A percentile compares a stretch with the other conserved stretches of the same genome.
Evolutionary conservation across 164 flowering plant genomes (phyloP).

Genomic region (Kalanchoe fedtschenkoi): DNA sequence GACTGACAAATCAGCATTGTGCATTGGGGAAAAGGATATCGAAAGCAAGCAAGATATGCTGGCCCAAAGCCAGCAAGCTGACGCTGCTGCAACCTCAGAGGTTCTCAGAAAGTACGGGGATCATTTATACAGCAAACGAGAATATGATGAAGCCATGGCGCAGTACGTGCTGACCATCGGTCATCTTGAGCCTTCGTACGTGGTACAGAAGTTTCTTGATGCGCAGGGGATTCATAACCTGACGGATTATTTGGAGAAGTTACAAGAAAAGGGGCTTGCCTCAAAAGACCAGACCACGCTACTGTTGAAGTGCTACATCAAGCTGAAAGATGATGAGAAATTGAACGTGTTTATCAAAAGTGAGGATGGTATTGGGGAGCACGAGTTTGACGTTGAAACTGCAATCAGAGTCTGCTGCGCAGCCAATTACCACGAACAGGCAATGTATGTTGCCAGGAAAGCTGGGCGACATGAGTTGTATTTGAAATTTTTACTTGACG

Average conservation of each 20-base stretch:
- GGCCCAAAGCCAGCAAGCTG: constrained; percentile 95
- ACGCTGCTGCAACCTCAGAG: constrained; percentile 97
- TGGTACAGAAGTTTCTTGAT: constrained; percentile 95
- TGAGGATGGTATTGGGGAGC: constrained; percentile 82
- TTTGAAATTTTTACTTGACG: constrained; percentile 94
- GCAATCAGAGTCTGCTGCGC: constrained; percentile 97
- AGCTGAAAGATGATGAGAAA: constrained; percentile 90
- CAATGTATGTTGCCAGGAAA: constrained; percentile 98
- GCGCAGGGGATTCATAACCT: constrained; percentile 95
- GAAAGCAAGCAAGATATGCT: constrained; percentile 99
- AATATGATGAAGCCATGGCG: constrained; percentile 94
- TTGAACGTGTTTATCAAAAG: constrained; percentile 71
- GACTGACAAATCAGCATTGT: constrained; percentile 65
- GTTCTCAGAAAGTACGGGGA: constrained; percentile 93
- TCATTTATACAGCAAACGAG: constrained; percentile 87
- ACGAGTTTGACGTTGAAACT: constrained; percentile 93
- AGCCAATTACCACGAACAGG: constrained; percentile 97
- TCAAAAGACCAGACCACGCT: constrained; percentile 97
- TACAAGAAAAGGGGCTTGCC: constrained; percentile 93
- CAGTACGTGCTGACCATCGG: constrained; percentile 90
- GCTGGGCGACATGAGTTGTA: constrained; percentile 93
- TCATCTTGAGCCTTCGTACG: constrained; percentile 95
- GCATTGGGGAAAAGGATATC: constrained; percentile 95
- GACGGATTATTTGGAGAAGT: constrained; percentile 93
- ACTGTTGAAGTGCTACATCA: constrained; percentile 87